Evolutionary conservation across 2,329 filamentous ascomycete genomes (phyloP).

Genomic region (Colletotrichum tabaci): DNA sequence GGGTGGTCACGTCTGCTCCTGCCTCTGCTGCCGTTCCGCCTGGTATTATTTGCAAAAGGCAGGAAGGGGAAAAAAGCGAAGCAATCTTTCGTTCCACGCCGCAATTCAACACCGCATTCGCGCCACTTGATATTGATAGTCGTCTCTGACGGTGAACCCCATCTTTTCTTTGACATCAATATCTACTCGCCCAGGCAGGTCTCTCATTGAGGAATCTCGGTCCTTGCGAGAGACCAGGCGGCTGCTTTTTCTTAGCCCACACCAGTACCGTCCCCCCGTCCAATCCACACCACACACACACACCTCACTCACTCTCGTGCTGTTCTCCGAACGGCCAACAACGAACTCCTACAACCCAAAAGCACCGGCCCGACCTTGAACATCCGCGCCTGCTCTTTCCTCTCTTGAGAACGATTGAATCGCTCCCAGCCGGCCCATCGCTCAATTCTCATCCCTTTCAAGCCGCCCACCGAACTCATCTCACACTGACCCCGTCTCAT

Average conservation of each 20-base stretch:
- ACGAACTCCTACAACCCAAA: slow-evolving; percentile 38
- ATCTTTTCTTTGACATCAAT: slow-evolving; percentile 21
- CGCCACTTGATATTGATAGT: slow-evolving; percentile 30
- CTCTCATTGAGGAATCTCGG: slow-evolving; percentile 32
- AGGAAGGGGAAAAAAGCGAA: slow-evolving; percentile 39
- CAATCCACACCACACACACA: slow-evolving; percentile 33
- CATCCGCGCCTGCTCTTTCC: slow-evolving; percentile 27
- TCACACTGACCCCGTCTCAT: slow-evolving; percentile 36
- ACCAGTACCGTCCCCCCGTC: slow-evolving; percentile 27
- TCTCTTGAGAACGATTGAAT: slow-evolving; percentile 6
- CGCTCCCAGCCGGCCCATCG: slow-evolving; percentile 8
- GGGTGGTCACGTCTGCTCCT: slow-evolving; percentile 42
- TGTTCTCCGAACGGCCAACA: slow-evolving; percentile 45
- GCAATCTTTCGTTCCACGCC: slow-evolving; percentile 34
- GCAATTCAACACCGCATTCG: slow-evolving; percentile 31
- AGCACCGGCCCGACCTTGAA: slow-evolving; percentile 18
- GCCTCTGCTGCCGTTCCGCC: slow-evolving; percentile 37
- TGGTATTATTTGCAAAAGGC: slow-evolving; percentile 43
- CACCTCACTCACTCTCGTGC: slow-evolving; percentile 27
- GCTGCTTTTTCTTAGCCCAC: slow-evolving; percentile 43
- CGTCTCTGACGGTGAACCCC: slow-evolving; percentile 22
- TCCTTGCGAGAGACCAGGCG: slow-evolving; percentile 38
- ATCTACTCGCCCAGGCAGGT: slow-evolving; percentile 21
- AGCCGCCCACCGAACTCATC: slow-evolving; percentile 27
- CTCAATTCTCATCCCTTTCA: slow-evolving; percentile 26